Evolutionary conservation across 2,329 filamentous ascomycete species (phyloP).

Genomic region (Lachnellula arida): DNA sequence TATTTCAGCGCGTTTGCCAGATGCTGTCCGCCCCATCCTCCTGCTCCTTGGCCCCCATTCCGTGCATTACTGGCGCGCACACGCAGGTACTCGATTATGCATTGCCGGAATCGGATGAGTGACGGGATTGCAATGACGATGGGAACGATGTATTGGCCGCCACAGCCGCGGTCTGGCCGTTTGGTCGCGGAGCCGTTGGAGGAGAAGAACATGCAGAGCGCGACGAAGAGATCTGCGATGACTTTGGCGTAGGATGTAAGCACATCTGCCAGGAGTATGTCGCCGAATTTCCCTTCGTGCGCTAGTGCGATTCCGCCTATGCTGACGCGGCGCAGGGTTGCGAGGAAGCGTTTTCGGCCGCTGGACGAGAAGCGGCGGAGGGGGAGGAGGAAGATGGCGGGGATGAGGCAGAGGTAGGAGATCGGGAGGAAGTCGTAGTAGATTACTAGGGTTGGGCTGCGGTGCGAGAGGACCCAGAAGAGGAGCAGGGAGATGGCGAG

Average conservation of each 20-base stretch:
- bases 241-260: constrained; percentile 94
- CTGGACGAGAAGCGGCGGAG: constrained; percentile 62
- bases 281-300: constrained; percentile 88
- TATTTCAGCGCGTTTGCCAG: constrained; percentile 95
- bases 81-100: constrained; percentile 79
- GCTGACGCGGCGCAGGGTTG: constrained; percentile 70
- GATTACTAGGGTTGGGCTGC: constrained; percentile 63
- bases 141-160: constrained; percentile 74
- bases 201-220: constrained; percentile 85
- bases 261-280: constrained; percentile 89
- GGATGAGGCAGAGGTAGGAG: constrained; percentile 69
- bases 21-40: constrained; percentile 78
- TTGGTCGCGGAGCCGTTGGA: constrained; percentile 68
- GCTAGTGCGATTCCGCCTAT: constrained; percentile 83
- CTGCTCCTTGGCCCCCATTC: constrained; percentile 39
- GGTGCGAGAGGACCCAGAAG: constrained; percentile 80
- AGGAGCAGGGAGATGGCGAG: constrained; percentile 67
- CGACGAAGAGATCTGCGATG: constrained; percentile 82
- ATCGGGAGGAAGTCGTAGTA: constrained; percentile 84
- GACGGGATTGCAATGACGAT: constrained; percentile 80
- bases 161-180: constrained; percentile 75
- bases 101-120: constrained; percentile 84
- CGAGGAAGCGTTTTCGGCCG: constrained; percentile 71
- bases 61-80: constrained; percentile 55
- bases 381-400: constrained; percentile 68